phyloP scores from a whole-genome alignment of 2,329 filamentous ascomycete genomes.

The Phoma sp. region DNA sequence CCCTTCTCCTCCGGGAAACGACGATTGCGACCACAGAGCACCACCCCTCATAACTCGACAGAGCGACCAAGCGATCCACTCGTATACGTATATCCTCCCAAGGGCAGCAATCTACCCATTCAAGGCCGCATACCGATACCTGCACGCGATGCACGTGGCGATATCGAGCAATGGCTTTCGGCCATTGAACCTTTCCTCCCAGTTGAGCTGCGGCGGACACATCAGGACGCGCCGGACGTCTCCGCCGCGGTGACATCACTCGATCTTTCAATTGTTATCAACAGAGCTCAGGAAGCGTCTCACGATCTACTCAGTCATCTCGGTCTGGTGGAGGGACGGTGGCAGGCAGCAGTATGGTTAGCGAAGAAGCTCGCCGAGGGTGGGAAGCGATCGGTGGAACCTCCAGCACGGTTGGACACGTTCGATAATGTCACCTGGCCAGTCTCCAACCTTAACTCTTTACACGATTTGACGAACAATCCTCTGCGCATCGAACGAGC shows the following conservation, averaged over 20 bases:
- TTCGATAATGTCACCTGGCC: constrained; percentile 29
- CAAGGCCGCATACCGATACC: constrained; percentile 25
- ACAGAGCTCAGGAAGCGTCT: constrained; percentile 36
- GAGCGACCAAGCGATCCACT: not conserved
- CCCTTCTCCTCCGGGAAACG: constrained; percentile 35
- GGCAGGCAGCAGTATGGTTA: constrained; percentile 56
- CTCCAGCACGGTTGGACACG: constrained; percentile 22
- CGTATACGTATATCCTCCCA: constrained; percentile 14
- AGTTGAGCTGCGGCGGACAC: constrained; percentile 34
- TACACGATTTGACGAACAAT: constrained; percentile 35
- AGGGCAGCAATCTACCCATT: constrained; percentile 13
- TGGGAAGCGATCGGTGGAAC: constrained; percentile 22
- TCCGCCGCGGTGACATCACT: constrained; percentile 30
- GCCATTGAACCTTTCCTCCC: constrained; percentile 50
- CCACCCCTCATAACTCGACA: not conserved
- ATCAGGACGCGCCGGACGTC: constrained; percentile 15
- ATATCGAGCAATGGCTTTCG: constrained; percentile 44
- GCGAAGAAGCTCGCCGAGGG: constrained; percentile 53
- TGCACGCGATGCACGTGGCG: constrained; percentile 25
- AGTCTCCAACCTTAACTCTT: constrained; percentile 17
- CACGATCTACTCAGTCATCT: constrained; percentile 53
- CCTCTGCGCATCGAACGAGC: constrained; percentile 29
- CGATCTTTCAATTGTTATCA: constrained; percentile 37
- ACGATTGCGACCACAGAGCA: constrained; percentile 17
- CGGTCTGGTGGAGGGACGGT: constrained; percentile 50